Evolutionary conservation across 257 asterid genomes (phyloP).

Genomic region (Jacaranda mimosifolia): DNA sequence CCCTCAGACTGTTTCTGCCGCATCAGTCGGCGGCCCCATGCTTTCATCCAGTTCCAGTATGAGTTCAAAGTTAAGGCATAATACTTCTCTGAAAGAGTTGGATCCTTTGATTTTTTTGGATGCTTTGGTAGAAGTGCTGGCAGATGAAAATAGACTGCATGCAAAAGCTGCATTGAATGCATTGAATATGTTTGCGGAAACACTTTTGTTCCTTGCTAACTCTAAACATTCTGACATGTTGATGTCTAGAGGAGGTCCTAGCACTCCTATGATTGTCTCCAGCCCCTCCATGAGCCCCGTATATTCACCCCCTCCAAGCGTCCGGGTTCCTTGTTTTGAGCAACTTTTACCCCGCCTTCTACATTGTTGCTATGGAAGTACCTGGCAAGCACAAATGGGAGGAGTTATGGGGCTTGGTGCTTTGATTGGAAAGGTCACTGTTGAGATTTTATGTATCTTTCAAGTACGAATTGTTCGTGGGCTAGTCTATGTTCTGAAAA

Average conservation of each 20-base stretch:
- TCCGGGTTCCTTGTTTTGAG: constrained; percentile 94
- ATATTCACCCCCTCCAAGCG: constrained; percentile 97
- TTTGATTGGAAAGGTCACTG: constrained; percentile 94
- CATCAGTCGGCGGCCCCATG: constrained; percentile 68
- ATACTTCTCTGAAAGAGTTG: constrained; percentile 87
- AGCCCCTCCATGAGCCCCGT: constrained; percentile 99
- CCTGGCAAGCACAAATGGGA: constrained; percentile 99
- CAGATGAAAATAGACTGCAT: constrained; percentile 86
- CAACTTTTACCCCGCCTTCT: constrained; percentile 95
- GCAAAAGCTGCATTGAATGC: constrained; percentile 95
- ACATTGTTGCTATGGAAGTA: constrained; percentile 93
- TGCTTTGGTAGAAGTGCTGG: constrained; percentile 94
- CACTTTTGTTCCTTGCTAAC: constrained; percentile 91
- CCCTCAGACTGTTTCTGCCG: constrained; percentile 51
- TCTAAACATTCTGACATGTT: constrained; percentile 79
- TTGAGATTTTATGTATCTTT: constrained; percentile 80
- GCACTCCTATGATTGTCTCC: constrained; percentile 96
- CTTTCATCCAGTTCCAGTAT: constrained; percentile 60
- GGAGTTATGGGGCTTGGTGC: constrained; percentile 99
- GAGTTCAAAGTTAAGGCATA: constrained; percentile 69
- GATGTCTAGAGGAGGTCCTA: constrained; percentile 90
- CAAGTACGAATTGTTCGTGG: constrained; percentile 95
- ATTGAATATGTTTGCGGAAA: constrained; percentile 77
- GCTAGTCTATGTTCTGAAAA: constrained; percentile 90
- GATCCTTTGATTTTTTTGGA: constrained; percentile 95